A percentile compares a stretch with the other conserved stretches of the same genome.
These are phyloP conservation scores for Clausena lansium DNA, from an alignment of 345 rosid genomes.

Conservation along the genomic window DNA sequence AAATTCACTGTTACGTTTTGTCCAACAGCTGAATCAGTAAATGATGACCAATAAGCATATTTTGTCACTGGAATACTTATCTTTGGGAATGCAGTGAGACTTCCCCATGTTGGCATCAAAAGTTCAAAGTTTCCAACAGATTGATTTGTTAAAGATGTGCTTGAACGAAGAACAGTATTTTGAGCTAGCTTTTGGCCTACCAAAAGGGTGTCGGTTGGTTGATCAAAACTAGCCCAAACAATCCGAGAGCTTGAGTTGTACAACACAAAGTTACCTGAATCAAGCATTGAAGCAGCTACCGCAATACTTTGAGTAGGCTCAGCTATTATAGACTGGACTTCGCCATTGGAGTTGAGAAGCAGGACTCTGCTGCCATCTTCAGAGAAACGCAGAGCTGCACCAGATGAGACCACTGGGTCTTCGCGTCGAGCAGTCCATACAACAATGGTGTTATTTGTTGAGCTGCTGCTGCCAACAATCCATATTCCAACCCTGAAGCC, in stretches of 20 bases:
- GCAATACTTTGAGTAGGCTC: background rate
- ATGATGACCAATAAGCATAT: no score
- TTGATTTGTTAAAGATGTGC: constrained; percentile 3
- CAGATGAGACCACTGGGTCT: background rate
- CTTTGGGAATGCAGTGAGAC: background rate
- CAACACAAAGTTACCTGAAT: constrained; percentile 6
- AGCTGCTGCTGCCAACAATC: background rate
- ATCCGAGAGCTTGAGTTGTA: no score
- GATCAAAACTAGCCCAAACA: constrained; percentile 4
- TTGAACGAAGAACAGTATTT: constrained; percentile 11
- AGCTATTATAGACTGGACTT: background rate
- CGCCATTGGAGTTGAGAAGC: background rate
- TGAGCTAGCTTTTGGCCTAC: background rate
- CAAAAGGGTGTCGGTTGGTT: constrained; percentile 7
- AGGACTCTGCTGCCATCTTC: no score
- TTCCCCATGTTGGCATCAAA: background rate
- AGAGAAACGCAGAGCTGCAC: background rate
- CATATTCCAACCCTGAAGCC: constrained; percentile 9
- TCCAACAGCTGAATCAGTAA: background rate
- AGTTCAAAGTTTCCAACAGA: constrained; percentile 3
- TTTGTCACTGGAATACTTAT: background rate
- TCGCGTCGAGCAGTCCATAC: background rate
- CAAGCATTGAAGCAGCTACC: background rate
- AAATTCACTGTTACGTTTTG: background rate
- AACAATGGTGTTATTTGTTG: background rate